phyloP scores from a whole-genome alignment of 768 basidiomycete species.

The Amanita pallidorosea region DNA sequence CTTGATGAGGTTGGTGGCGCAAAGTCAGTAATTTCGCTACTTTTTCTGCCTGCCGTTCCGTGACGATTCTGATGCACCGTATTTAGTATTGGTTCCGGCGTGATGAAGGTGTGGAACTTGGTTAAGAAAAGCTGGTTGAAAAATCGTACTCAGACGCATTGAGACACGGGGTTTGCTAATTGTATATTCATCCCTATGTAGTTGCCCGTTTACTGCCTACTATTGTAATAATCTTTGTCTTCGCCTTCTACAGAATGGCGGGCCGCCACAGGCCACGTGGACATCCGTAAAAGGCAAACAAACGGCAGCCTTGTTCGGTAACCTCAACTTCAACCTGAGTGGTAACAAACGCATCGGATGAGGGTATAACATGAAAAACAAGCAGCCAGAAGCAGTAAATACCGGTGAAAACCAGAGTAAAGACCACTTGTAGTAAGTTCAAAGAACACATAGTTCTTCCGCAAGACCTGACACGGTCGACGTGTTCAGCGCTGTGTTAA shows the following conservation, averaged over 20 bases:
- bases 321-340: not conserved
- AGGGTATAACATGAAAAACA: not conserved
- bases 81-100: constrained; percentile 61
- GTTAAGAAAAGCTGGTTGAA: constrained; percentile 38
- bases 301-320: not conserved
- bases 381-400: not conserved
- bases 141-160: constrained; percentile 1
- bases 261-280: not conserved
- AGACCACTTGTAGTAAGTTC: constrained; percentile 12
- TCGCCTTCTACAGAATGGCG: not conserved
- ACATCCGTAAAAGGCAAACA: not conserved
- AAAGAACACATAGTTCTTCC: not conserved
- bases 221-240: not conserved
- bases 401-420: not conserved
- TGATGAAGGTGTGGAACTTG: constrained; percentile 63
- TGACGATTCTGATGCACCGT: constrained; percentile 7
- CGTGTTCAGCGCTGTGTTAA: constrained; percentile 48
- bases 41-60: not conserved
- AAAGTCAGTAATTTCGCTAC: constrained; percentile 39
- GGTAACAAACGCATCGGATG: not conserved
- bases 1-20: constrained; percentile 42
- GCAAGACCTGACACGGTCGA: constrained; percentile 4
- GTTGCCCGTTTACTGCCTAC: not conserved
- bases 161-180: not conserved
- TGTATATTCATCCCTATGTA: not conserved